Evolutionary conservation across 768 basidiomycete species (phyloP).

Genomic region (Agaricus sinodeliciosus): DNA sequence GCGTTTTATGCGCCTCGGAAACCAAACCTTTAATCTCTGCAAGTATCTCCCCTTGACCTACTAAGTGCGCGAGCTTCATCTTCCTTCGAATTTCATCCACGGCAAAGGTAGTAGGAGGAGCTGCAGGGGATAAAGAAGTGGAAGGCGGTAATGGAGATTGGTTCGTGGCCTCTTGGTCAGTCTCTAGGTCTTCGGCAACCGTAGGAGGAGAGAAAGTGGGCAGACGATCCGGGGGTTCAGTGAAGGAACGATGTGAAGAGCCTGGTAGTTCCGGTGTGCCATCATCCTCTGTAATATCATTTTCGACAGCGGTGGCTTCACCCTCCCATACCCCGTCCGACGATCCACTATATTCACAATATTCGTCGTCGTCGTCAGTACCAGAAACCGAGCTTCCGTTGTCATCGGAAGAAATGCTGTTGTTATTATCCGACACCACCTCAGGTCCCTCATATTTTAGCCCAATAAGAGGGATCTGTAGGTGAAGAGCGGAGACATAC

Average conservation of each 20-base stretch:
- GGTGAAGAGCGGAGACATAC: background rate
- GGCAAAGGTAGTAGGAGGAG: background rate
- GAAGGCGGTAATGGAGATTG: background rate
- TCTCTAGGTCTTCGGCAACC: no score
- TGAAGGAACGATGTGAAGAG: no score
- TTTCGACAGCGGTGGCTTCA: background rate
- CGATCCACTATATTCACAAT: background rate
- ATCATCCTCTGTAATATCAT: no score
- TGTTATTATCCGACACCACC: background rate
- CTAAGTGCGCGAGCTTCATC: slow-evolving; percentile 2
- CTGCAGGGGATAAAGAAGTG: no score
- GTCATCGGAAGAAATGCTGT: background rate
- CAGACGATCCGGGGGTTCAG: no score
- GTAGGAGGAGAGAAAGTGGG: no score
- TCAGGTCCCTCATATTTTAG: background rate
- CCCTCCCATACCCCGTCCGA: background rate
- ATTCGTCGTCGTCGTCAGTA: background rate
- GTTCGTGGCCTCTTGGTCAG: no score
- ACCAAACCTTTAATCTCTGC: slow-evolving; percentile 13
- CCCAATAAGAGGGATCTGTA: background rate
- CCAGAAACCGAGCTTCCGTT: background rate
- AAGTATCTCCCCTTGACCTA: background rate
- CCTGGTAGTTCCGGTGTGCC: no score
- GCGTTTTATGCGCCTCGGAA: slow-evolving; percentile 16
- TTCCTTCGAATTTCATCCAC: background rate